Evolutionary conservation across 139 green algal genomes (phyloP).

Genomic region (Chlorella vulgaris): DNA sequence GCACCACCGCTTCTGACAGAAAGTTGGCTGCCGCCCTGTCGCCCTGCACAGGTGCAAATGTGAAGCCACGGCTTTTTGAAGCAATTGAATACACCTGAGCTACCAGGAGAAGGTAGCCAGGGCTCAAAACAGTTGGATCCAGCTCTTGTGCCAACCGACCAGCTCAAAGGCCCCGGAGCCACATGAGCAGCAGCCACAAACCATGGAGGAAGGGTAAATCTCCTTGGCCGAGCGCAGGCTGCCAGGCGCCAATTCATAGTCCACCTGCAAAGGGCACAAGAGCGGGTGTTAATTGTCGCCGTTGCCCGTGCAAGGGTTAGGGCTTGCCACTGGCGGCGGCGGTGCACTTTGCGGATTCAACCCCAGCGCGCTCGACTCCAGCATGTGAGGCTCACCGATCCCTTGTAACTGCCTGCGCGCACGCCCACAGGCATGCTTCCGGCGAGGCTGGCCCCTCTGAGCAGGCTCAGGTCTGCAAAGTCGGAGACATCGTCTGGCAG

Average conservation of each 20-base stretch:
- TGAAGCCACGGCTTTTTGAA: not conserved
- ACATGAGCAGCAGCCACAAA: not conserved
- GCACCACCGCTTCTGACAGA: constrained; percentile 69
- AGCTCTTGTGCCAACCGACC: no score
- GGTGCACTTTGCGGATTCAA: no score
- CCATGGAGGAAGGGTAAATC: constrained; percentile 50
- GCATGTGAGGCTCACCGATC: not conserved
- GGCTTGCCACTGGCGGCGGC: no score
- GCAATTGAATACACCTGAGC: no score
- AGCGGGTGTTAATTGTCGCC: not conserved
- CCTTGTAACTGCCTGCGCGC: not conserved
- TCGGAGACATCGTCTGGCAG: not conserved
- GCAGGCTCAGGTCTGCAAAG: constrained; percentile 7
- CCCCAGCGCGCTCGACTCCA: not conserved
- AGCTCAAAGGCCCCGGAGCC: no score
- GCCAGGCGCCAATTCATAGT: constrained; percentile 78
- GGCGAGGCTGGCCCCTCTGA: not conserved
- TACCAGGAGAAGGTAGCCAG: no score
- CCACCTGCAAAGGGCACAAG: constrained; percentile 53
- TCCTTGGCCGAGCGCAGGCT: constrained; percentile 68
- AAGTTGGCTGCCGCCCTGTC: constrained; percentile 55
- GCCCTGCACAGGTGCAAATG: constrained; percentile 22
- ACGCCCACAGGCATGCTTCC: not conserved
- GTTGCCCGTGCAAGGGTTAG: no score
- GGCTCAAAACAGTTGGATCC: no score